Conservation (phyloP, 345 rosid species). For the Moringa oleifera region DNA sequence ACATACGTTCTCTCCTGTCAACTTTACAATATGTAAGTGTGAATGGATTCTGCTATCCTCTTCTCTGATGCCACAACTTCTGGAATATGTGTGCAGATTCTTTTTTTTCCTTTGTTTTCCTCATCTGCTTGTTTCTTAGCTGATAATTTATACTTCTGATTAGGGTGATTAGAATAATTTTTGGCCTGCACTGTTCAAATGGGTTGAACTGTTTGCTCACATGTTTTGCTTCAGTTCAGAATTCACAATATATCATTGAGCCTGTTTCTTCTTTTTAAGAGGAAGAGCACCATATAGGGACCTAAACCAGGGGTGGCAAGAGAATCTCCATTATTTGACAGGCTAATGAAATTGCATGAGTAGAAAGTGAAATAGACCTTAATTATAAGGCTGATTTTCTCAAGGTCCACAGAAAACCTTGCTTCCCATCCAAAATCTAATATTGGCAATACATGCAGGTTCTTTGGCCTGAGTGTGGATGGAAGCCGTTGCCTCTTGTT, state of each 20-base stretch:
- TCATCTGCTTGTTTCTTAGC: not conserved
- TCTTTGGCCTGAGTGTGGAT: constrained; percentile 84
- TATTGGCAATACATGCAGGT: constrained; percentile 34
- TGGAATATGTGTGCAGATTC: not conserved
- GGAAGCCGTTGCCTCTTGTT: constrained; percentile 86
- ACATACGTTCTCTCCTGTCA: constrained; percentile 87
- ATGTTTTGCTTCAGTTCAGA: not conserved
- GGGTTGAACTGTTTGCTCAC: too few species aligned
- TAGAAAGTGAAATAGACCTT: not conserved
- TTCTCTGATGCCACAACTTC: not conserved
- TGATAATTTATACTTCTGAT: too few species aligned
- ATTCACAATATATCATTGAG: not conserved
- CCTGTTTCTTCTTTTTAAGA: not conserved
- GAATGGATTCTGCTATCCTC: not conserved
- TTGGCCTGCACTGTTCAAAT: too few species aligned
- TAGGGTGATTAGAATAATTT: too few species aligned
- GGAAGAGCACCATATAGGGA: not conserved
- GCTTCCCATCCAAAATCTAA: not conserved
- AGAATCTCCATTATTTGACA: not conserved
- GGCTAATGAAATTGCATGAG: not conserved
- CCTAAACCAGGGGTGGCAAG: not conserved
- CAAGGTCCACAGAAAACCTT: not conserved
- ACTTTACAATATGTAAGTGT: constrained; percentile 82
- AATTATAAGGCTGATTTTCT: not conserved
- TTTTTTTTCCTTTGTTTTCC: not conserved